phyloP scores from a whole-genome alignment of 108 stramenopile species.

The Nitzschia sp. region DNA sequence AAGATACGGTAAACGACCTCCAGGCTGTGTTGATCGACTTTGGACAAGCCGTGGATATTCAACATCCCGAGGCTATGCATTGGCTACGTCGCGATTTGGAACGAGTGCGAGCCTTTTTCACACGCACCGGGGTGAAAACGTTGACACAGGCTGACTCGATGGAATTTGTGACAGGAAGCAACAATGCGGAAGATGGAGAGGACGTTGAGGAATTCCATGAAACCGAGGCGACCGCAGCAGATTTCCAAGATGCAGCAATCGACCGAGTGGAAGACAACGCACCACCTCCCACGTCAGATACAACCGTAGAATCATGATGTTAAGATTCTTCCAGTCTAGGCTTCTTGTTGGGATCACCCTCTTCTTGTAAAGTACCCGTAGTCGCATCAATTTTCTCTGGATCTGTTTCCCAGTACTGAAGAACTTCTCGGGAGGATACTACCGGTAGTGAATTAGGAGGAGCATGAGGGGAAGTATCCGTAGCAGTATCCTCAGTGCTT shows the following conservation, averaged over 20 bases:
- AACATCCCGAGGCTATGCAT: conserved; percentile 54
- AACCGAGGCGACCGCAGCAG: no score
- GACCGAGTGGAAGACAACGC: no score
- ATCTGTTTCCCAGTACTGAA: conserved; percentile 23
- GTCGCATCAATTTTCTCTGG: no score
- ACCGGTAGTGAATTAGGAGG: not conserved
- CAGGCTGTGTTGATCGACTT: conserved; percentile 81
- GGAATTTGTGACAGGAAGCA: conserved; percentile 21
- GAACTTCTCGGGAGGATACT: conserved; percentile 15
- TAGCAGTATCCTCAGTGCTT: not conserved
- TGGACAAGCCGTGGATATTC: conserved; percentile 72
- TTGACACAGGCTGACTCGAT: conserved; percentile 46
- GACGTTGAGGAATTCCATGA: not conserved
- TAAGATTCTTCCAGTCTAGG: not conserved
- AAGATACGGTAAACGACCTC: conserved; percentile 39
- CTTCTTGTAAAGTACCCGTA: not conserved
- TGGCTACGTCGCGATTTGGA: conserved; percentile 57
- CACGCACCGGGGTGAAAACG: conserved; percentile 49
- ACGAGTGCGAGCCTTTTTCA: conserved; percentile 61
- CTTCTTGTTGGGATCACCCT: not conserved
- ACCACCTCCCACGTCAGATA: no score
- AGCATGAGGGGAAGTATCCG: not conserved
- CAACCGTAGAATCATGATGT: no score
- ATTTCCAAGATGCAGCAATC: no score
- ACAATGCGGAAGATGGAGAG: not conserved